Base-by-base conservation (phyloP, 148 eudicot species). In the Linanthus parryae region DNA sequence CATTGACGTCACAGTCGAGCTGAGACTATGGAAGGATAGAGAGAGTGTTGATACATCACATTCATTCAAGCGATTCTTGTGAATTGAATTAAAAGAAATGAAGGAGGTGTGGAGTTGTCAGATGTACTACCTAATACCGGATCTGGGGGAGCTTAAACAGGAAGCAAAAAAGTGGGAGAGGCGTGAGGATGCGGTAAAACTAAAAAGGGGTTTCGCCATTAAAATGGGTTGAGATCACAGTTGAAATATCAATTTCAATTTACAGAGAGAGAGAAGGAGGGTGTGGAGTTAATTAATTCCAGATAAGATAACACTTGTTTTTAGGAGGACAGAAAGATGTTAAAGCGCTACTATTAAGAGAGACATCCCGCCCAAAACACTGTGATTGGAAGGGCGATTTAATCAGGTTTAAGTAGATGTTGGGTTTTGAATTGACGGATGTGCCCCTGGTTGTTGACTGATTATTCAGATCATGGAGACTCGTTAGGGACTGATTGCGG, bases 41-140 rank as follows among this genome's bases (percentile, higher is more conserved):
- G 14, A 34, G 25, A 48, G 17, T 14, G 27, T 36, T 48, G 28
- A 48, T 18, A 60, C 22, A 52, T 42, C 43, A 52, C 57, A 31
- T 31, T 48, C 46, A 44, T 7, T 31, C 35, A 31, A 44, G 5
- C 48, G 23, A 25, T 15, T 8, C 29, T 1, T 24, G 23, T 48
- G 25, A 0, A 49, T 11, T 33, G n/a, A 18, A 22, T 57, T 42
- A 42, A 44, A 11, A 21, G 18, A 4, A 28, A 54, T 54, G 11
- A 40, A 56, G 35, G 48, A 56, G 48, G 21, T 15, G 57, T 41
- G 55, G 48, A 41, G 59, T 54, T 64, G 68, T 76, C 77, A 48
- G 70, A 30, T 38, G n/a, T n/a, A n/a, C n/a, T 48, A 71, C 77
- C 71, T 72, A 72, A 69, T 62, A 27, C 49, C 55, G 70, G 68